These are phyloP conservation scores for Oehlia diaphana DNA, from an alignment of 192 early-diverging fungal genomes.

Conservation along the genomic window DNA sequence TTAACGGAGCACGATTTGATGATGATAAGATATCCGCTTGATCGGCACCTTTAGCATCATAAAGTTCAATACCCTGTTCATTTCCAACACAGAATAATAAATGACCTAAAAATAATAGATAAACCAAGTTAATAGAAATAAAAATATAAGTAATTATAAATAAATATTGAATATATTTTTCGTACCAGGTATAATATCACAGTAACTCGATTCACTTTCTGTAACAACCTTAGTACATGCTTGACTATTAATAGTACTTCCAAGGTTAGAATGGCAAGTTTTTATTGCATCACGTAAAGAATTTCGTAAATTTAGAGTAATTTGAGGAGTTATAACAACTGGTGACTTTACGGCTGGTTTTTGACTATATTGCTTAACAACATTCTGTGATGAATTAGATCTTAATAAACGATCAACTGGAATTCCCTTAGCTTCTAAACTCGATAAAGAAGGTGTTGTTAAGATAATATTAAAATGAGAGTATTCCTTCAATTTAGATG, in stretches of 20 bases:
- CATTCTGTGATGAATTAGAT: constrained; percentile 29
- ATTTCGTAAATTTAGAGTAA: background rate
- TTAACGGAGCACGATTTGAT: constrained; percentile 26
- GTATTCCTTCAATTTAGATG: background rate
- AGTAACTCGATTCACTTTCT: constrained; percentile 45
- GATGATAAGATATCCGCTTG: constrained; percentile 39
- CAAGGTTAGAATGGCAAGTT: constrained; percentile 38
- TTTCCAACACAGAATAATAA: constrained; percentile 47
- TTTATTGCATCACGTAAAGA: constrained; percentile 25
- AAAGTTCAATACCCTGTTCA: constrained; percentile 37
- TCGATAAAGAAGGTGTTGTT: background rate
- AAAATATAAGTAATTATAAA: background rate
- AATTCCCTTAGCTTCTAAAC: constrained; percentile 37
- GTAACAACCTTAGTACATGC: constrained; percentile 27
- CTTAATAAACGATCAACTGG: constrained; percentile 60
- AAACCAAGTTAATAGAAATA: background rate
- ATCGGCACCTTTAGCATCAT: constrained; percentile 38
- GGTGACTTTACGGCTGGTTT: constrained; percentile 21
- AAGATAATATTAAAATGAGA: no score
- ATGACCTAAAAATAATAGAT: constrained; percentile 28
- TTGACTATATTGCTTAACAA: constrained; percentile 8
- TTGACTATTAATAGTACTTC: constrained; percentile 36
- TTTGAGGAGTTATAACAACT: background rate
- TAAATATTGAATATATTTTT: constrained; percentile 30
- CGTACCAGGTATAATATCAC: constrained; percentile 50